phyloP scores from a whole-genome alignment of 2,329 filamentous ascomycete species.

The Penicillium polonicum region DNA sequence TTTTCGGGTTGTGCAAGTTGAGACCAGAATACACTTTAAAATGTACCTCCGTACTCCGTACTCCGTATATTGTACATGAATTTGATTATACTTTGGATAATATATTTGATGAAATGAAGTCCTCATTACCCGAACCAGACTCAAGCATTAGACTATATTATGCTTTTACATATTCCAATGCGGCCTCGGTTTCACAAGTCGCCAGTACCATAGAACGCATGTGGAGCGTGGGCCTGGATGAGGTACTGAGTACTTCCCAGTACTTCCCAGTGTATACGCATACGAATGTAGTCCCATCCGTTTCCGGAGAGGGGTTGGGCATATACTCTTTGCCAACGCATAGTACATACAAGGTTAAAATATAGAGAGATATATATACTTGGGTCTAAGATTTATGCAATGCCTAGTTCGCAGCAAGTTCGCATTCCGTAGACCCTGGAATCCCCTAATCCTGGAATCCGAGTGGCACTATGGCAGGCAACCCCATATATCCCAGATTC shows the following conservation, averaged over 20 bases:
- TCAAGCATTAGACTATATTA: neutral
- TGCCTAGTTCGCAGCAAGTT: constrained; percentile 8
- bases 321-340: constrained; percentile 2
- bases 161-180: neutral
- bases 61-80: too few relatives aligned
- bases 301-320: constrained; percentile 17
- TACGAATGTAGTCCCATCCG: neutral
- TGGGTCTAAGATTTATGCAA: neutral
- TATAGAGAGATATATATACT: neutral
- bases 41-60: neutral
- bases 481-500: neutral
- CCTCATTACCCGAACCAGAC: constrained; percentile 12
- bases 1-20: constrained; percentile 9
- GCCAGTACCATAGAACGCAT: neutral
- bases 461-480: neutral
- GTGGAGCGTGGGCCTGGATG: neutral
- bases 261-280: neutral
- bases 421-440: constrained; percentile 6
- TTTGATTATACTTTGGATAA: neutral
- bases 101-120: neutral
- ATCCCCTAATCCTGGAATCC: neutral
- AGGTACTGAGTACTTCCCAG: constrained; percentile 3
- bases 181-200: constrained; percentile 2
- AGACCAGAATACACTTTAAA: neutral
- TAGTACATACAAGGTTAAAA: neutral